Percentiles rank a stretch among this genome's conserved stretches.
Conservation (phyloP, 2,329 filamentous ascomycete species). For the Talaromyces sp. region DNA sequence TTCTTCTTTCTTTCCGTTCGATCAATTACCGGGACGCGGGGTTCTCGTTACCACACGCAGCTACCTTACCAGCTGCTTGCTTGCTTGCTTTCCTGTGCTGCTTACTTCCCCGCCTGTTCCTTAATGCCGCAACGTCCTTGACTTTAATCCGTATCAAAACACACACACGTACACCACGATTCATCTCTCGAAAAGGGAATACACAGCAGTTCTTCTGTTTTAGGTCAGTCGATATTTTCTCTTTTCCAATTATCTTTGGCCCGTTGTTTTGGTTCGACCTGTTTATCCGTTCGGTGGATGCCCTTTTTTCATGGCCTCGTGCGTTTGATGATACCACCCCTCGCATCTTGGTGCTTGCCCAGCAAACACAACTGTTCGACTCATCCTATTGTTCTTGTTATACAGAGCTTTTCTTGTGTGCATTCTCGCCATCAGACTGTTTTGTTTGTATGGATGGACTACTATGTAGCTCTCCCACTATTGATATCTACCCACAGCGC, state of each 20-base stretch:
- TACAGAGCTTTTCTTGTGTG: not conserved
- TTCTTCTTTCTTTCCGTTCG: not conserved
- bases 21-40: not conserved
- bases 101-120: constrained; percentile 12
- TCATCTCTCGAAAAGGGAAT: not conserved
- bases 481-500: not conserved
- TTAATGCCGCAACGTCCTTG: constrained; percentile 4
- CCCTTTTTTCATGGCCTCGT: not conserved
- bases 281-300: not conserved
- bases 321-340: constrained; percentile 5
- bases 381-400: not conserved
- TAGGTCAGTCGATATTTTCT: constrained; percentile 1
- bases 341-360: not conserved
- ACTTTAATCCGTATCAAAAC: not conserved
- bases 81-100: constrained; percentile 8
- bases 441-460: not conserved
- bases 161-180: not conserved
- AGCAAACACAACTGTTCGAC: not conserved
- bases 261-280: not conserved
- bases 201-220: not conserved
- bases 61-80: constrained; percentile 1
- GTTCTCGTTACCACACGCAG: not conserved
- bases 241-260: not conserved
- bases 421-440: too few species aligned
- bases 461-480: not conserved